Conservation (phyloP, 2,329 filamentous ascomycete genomes). For the Botrytis aclada region DNA sequence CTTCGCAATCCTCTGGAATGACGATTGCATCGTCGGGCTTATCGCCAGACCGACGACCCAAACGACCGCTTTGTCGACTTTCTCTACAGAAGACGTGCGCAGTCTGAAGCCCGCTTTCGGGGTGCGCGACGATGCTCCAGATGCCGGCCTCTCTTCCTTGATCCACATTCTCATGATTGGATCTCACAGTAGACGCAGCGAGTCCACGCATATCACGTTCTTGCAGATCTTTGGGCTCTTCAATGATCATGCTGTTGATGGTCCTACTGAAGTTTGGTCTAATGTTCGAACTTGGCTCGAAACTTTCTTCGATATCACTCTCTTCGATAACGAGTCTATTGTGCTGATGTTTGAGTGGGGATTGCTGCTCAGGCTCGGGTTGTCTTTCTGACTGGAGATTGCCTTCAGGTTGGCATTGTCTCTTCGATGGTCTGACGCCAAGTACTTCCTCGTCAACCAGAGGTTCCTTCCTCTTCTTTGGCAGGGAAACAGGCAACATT, state of each 20-base stretch:
- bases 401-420: background rate
- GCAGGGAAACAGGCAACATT: background rate
- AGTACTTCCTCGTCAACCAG: background rate
- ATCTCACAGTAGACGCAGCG: accelerated
- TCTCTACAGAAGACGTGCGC: background rate
- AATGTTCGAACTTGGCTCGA: too few species aligned
- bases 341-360: background rate
- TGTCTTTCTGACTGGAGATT: background rate
- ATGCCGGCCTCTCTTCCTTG: background rate
- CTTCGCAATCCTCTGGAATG: background rate
- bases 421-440: background rate
- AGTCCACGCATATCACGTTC: too few species aligned
- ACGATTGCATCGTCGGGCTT: background rate
- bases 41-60: background rate
- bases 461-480: background rate
- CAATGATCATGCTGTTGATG: background rate
- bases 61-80: background rate
- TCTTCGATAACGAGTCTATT: background rate
- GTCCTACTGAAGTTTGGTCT: accelerated
- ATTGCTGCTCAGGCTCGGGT: background rate
- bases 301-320: background rate
- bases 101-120: background rate
- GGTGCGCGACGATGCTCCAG: background rate
- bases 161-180: background rate
- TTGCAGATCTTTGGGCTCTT: background rate